These are phyloP conservation scores for Sclerotinia nivalis DNA, from an alignment of 2,329 filamentous ascomycete species.

Conservation along the genomic window DNA sequence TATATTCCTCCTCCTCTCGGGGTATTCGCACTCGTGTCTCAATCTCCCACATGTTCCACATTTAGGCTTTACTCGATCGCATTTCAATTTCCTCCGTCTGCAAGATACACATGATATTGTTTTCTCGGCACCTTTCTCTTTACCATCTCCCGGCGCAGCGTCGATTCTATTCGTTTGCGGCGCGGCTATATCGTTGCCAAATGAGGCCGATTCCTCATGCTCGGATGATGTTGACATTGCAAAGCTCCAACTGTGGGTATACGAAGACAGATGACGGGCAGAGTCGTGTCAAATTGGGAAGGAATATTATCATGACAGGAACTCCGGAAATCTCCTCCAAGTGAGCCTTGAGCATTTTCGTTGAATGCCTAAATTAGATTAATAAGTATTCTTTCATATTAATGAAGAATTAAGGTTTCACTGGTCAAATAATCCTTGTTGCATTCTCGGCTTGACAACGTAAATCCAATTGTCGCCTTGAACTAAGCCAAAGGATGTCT, in stretches of 20 bases:
- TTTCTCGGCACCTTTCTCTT: conserved; percentile 42
- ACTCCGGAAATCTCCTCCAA: background rate
- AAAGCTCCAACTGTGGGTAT: background rate
- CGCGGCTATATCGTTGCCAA: background rate
- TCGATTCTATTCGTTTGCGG: background rate
- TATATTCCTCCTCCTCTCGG: conserved; percentile 84
- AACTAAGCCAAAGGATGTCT: background rate
- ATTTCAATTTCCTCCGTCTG: conserved; percentile 81
- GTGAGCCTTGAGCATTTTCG: background rate
- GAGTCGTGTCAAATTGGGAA: background rate
- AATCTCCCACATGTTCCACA: conserved; percentile 79
- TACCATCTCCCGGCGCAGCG: background rate
- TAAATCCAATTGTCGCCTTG: background rate
- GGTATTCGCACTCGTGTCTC: conserved; percentile 79
- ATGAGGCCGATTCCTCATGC: background rate
- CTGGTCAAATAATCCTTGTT: background rate
- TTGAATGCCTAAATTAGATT: background rate
- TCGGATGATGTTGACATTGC: conserved; percentile 19
- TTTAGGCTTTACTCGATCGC: conserved; percentile 76
- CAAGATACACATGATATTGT: conserved; percentile 82
- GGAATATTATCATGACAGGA: background rate
- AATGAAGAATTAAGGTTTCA: conserved; percentile 4
- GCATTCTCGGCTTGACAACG: background rate
- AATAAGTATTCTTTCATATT: conserved; percentile 3
- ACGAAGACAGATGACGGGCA: background rate